phyloP scores from a whole-genome alignment of 192 early-diverging fungal species.

The Podila epigama region DNA sequence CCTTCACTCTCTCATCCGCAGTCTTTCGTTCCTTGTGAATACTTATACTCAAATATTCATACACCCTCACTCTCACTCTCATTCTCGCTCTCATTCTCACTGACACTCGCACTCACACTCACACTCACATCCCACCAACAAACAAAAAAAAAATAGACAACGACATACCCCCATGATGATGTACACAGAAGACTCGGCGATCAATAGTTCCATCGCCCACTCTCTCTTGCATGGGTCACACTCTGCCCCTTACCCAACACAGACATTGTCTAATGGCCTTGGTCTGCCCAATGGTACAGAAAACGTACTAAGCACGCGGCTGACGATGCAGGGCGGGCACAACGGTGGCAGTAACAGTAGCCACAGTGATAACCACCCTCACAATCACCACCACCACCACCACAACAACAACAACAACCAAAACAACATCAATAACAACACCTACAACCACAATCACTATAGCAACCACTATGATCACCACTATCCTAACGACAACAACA shows the following conservation, averaged over 20 bases:
- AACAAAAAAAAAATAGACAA: neutral
- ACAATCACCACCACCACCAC: no score
- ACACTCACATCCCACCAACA: no score
- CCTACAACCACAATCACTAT: no score
- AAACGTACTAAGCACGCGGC: neutral
- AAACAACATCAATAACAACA: constrained; percentile 1
- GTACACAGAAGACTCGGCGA: neutral
- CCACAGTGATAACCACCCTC: neutral
- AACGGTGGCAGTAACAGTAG: constrained; percentile 3
- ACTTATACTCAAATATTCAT: neutral
- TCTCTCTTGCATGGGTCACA: neutral
- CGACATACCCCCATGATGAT: neutral
- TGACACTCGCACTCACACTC: no score
- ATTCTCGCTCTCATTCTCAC: no score
- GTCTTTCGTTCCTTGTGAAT: neutral
- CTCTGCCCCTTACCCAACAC: neutral
- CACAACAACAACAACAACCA: constrained; percentile 2
- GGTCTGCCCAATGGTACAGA: neutral
- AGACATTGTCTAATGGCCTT: neutral
- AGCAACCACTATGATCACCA: no score
- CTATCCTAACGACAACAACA: neutral
- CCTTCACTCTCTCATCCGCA: neutral
- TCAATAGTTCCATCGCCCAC: neutral
- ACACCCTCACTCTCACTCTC: no score
- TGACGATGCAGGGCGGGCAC: neutral